Base-by-base conservation (phyloP, 1,284 basidiomycete species). In the Pseudozyma tsukubaensis region DNA sequence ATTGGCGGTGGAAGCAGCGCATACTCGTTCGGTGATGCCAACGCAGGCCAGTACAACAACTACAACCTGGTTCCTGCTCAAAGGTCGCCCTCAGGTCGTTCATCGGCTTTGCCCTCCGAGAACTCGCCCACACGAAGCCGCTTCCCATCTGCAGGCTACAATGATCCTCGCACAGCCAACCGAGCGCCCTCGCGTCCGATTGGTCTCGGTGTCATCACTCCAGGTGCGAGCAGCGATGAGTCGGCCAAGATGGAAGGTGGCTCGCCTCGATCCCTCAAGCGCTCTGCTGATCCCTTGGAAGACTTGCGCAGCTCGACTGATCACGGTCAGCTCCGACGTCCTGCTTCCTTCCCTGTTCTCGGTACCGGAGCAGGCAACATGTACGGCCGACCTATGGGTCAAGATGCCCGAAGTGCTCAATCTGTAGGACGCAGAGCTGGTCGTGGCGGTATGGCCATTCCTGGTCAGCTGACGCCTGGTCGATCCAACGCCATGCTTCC, bases 211-310 rank as follows among this genome's bases (percentile, higher is more conserved):
- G 61, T 74, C 43, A 36, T 74, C 21, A 59, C 50, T 1, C 48
- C 59, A 12, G 62, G 59, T 3, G 4, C 51, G 16, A 66, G 66
- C 56, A 70, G 72, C 45, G 66, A 69, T 53, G 72, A 74, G 13
- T 63, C 59, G 29, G 12, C 19, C 43, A 69, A 59, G 36, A 14
- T 21, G 35, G 61, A 66, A 29, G 54, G 59, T 14, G 68, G 57
- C 29, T 75, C 72, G 32, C 72, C 72, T 1, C 51, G 72, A 18
- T 67, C 67, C n/a, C 61, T 75, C 42, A 75, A 75, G 61, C 72
- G 72, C 40, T 54, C 72, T 6, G 72, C 67, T 7, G 72, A 75
- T 44, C 68, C 60, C 8, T 37, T 75, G 40, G 68, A 75, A 37
- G 68, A 67, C 16, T 59, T 65, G 5, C 66, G 66, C 18, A 57